Evolutionary conservation across 2,329 filamentous ascomycete genomes (phyloP).

Genomic region (Arachnopeziza araneosa): DNA sequence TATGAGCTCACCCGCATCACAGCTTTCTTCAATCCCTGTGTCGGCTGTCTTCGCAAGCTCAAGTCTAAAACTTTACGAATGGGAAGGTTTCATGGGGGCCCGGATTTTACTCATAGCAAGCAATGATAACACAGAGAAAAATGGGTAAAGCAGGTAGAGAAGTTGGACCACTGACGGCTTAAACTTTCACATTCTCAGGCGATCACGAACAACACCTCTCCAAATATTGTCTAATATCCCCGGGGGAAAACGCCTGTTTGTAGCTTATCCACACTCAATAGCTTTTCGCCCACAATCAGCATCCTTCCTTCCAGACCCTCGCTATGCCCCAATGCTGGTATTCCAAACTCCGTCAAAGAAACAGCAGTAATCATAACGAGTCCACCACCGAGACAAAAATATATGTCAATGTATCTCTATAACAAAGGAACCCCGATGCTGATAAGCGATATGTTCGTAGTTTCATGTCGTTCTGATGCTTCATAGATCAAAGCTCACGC

Average conservation of each 20-base stretch:
- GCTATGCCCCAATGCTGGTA: not conserved
- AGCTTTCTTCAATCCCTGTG: not conserved
- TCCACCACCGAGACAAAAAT: not conserved
- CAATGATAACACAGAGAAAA: too few relatives aligned
- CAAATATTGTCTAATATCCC: not conserved
- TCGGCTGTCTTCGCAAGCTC: not conserved
- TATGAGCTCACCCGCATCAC: not conserved
- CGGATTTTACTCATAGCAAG: too few relatives aligned
- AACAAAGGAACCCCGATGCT: not conserved
- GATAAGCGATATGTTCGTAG: not conserved
- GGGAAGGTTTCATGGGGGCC: too few relatives aligned
- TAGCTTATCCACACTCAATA: not conserved
- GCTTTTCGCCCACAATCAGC: not conserved
- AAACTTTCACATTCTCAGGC: not conserved
- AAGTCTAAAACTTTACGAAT: too few relatives aligned
- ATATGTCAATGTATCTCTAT: not conserved
- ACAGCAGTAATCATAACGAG: not conserved
- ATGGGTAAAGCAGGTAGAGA: too few relatives aligned
- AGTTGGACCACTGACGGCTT: not conserved
- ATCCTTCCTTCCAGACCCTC: not conserved
- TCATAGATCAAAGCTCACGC: conserved; percentile 19
- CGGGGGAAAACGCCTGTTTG: not conserved
- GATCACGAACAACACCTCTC: not conserved
- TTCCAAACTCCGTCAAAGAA: not conserved
- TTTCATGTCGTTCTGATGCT: not conserved